phyloP scores from a whole-genome alignment of 495 filamentous ascomycete species.

The Daldinia vernicosa region DNA sequence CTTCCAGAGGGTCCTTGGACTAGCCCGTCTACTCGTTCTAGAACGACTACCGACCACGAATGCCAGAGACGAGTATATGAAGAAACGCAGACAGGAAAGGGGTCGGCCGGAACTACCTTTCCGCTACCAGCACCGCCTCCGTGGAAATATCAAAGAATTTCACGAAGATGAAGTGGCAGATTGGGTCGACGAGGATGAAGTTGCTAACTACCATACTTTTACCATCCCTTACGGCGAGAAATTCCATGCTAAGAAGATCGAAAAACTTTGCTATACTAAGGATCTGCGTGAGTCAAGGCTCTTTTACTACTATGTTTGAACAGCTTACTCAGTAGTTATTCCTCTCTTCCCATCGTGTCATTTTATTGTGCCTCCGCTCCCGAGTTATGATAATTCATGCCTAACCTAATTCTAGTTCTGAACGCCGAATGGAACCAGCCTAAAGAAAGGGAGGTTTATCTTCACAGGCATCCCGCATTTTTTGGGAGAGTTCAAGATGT shows the following conservation, averaged over 20 bases:
- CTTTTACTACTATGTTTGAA: background rate
- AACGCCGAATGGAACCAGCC: constrained; percentile 87
- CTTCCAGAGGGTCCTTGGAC: constrained; percentile 74
- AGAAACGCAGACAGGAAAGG: constrained; percentile 71
- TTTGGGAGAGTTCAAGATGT: constrained; percentile 48
- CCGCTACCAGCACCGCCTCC: constrained; percentile 44
- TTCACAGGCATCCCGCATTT: constrained; percentile 82
- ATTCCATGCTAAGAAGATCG: constrained; percentile 76
- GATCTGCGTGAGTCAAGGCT: constrained; percentile 62
- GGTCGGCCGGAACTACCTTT: constrained; percentile 62
- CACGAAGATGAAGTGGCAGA: constrained; percentile 82
- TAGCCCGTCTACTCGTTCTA: constrained; percentile 82
- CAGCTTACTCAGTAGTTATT: background rate
- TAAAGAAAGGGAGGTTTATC: constrained; percentile 72
- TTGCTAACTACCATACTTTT: constrained; percentile 80
- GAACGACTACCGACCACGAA: constrained; percentile 73
- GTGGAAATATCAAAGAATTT: constrained; percentile 73
- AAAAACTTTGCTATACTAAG: constrained; percentile 79
- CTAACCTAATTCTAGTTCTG: constrained; percentile 59
- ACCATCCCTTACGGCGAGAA: constrained; percentile 77
- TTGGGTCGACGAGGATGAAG: constrained; percentile 77
- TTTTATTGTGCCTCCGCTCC: no score
- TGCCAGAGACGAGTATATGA: constrained; percentile 72
- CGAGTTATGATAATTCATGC: background rate
- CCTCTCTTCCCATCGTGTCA: no score